These are phyloP conservation scores for Arabidopsis lyrata DNA, from an alignment of 441 rosid species.

Conservation along the genomic window DNA sequence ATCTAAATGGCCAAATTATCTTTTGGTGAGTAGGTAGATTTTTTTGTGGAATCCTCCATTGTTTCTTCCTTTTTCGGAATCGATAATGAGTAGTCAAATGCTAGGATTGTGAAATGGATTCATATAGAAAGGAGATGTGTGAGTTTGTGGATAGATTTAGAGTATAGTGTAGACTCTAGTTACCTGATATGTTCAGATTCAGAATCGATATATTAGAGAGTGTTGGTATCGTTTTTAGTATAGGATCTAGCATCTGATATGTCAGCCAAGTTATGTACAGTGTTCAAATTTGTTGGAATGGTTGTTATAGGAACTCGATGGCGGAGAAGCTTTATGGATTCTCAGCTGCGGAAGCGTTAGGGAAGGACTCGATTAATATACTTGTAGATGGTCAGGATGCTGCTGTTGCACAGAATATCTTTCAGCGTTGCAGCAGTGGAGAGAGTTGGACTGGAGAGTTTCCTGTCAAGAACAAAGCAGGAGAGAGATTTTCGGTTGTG, in stretches of 20 bases:
- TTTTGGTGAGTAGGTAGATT: constrained; percentile 71
- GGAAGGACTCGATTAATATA: constrained; percentile 70
- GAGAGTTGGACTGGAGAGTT: constrained; percentile 91
- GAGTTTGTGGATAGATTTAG: not conserved
- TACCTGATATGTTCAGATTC: not conserved
- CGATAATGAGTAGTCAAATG: constrained; percentile 2
- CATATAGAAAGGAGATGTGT: constrained; percentile 11
- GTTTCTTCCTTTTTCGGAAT: constrained; percentile 8
- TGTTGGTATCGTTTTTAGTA: not conserved
- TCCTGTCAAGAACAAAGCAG: constrained; percentile 77
- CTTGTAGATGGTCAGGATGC: constrained; percentile 67
- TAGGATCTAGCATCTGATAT: not conserved
- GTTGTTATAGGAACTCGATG: constrained; percentile 73
- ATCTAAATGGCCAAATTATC: constrained; percentile 65
- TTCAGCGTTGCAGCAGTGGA: constrained; percentile 61
- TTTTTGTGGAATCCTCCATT: constrained; percentile 9
- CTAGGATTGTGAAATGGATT: constrained; percentile 22
- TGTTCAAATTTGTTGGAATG: constrained; percentile 14
- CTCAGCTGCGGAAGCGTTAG: constrained; percentile 79
- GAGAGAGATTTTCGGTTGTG: constrained; percentile 64
- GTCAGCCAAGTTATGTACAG: not conserved
- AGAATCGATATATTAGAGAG: not conserved
- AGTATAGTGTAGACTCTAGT: not conserved
- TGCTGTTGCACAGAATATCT: constrained; percentile 55
- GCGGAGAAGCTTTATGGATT: constrained; percentile 91